Conservation (phyloP, 2,329 filamentous ascomycete species). For the Neonectria sp. region DNA sequence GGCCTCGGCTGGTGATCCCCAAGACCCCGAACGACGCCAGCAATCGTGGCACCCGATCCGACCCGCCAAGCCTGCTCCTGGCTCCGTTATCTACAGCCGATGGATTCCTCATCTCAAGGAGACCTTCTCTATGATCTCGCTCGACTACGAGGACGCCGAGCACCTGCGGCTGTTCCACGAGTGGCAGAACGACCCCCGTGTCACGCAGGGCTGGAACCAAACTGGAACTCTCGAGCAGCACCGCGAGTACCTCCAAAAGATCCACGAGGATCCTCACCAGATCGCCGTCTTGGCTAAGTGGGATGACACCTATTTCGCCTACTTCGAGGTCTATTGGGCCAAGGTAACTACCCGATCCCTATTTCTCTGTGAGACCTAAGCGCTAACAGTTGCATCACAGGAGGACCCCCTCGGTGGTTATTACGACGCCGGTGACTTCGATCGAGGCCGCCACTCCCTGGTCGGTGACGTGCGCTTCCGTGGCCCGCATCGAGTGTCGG, state of each 20-base stretch:
- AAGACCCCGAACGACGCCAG: conserved; percentile 57
- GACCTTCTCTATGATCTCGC: conserved; percentile 82
- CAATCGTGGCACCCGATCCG: conserved; percentile 80
- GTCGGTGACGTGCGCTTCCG: conserved; percentile 73
- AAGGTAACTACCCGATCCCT: conserved; percentile 57
- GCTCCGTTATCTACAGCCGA: conserved; percentile 81
- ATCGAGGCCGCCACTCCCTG: conserved; percentile 71
- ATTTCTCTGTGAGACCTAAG: background rate
- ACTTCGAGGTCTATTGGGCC: conserved; percentile 87
- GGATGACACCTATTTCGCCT: conserved; percentile 79
- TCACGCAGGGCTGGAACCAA: conserved; percentile 85
- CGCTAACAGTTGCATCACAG: conserved; percentile 46
- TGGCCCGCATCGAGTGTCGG: conserved; percentile 72
- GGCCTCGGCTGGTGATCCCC: conserved; percentile 56
- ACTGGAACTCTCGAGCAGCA: conserved; percentile 83
- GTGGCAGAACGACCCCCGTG: conserved; percentile 89
- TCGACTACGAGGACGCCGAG: conserved; percentile 75
- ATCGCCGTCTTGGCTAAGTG: conserved; percentile 80
- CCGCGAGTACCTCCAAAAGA: conserved; percentile 76
- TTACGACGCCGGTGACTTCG: conserved; percentile 69
- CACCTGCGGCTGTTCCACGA: conserved; percentile 81
- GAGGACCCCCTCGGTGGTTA: conserved; percentile 71
- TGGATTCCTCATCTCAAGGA: conserved; percentile 83
- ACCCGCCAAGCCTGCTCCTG: conserved; percentile 78
- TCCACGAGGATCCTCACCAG: conserved; percentile 81